Base-by-base conservation (phyloP, 1,284 basidiomycete species). In the Phylloboletellus chloephorus region DNA sequence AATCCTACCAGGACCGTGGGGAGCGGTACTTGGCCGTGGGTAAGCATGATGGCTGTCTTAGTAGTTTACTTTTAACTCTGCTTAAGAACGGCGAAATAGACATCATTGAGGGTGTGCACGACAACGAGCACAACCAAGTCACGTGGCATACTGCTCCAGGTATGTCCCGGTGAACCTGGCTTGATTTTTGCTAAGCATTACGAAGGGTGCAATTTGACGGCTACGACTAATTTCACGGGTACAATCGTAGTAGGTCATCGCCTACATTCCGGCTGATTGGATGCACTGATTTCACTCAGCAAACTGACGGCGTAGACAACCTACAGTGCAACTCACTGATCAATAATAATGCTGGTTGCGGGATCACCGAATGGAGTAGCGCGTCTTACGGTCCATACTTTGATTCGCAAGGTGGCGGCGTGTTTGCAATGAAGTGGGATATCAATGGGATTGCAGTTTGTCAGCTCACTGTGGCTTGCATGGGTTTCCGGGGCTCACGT, bases 351-450 rank as follows among this genome's bases (percentile, higher is more conserved):
- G 61, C 72, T 11, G 79, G 80, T 8, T 82, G 80, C 47, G 77
- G 75, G 11, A 57, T 80, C 44, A 69, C 64, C 1, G 79, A 82
- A 51, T 72, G 73, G 66, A 76, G 73, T 46, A 65, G 65, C 10
- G 69, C 71, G 3, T 77, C 76, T 0, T 82, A 77, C 52, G 80
- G 79, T 3, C 67, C 72, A 32, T 68, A 67, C 9, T 78, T 80
- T 52, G 78, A 80, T 49, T 67, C 65, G 0, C 67, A 68, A 43
- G 67, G 73, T n/a, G 80, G 80, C 3, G 80, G 80, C 15, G 72
- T 79, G 1, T 82, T 74, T 48, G 79, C 71, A 4, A 79, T 79
- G 71, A 72, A 73, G 41, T 82, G 77, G 77, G 74, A 78, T 44
- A 55, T 66, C 17, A 63, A 56, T 28, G 76, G 74, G 0, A 78